Evolutionary conservation across 495 filamentous ascomycete species (phyloP), one percentile per base, ranked within the genome.

Genomic region (Penicillium paradoxum): DNA sequence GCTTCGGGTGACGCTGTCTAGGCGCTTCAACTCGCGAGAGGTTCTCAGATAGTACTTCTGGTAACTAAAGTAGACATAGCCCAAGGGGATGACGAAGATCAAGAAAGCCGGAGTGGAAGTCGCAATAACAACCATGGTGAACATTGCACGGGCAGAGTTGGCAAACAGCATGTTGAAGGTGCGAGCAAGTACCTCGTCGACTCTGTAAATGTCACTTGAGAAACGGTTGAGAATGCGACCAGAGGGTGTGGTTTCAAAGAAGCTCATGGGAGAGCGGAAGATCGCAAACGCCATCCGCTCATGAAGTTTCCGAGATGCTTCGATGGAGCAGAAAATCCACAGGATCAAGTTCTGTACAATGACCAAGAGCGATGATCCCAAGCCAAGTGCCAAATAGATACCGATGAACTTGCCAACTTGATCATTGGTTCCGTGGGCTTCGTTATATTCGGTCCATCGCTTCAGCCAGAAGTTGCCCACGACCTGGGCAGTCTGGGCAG

Each of bases 241-340:
- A 50, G 91, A 90, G n/a, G 93, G 93, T 2, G 93, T 99, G 10
- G 92, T 96, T 68, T 99, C 95, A 59, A 99, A 99, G 71, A 99
- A 99, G 59, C 82, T 90, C 95, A 99, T 99, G 21, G 95, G 95
- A 14, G 90, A 93, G 63, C 93, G 84, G 77, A 99, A 99, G 60
- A 97, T 97, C 6, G 95, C 90, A 59, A 87, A 91, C 38, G 95
- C 95, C 95, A 99, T 99, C 52, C 89, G 83, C 72, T 99, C 92
- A 67, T 99, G 95, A 24, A 99, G 80, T 71, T 97, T 97, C 17
- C 91, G 82, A 34, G 91, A 96, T 44, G 95, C 95, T 80, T 97
- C 91, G 55, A 99, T 97, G 2, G 95, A 96, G 72, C 95, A 99
- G 73, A 97, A 97, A 56, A 99, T 96, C 92, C 92, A 97, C 17